Percentiles rank a stretch among this genome's conserved stretches.
These are phyloP conservation scores for Septoria linicola DNA, from an alignment of 2,329 filamentous ascomycete species.

Conservation along the genomic window DNA sequence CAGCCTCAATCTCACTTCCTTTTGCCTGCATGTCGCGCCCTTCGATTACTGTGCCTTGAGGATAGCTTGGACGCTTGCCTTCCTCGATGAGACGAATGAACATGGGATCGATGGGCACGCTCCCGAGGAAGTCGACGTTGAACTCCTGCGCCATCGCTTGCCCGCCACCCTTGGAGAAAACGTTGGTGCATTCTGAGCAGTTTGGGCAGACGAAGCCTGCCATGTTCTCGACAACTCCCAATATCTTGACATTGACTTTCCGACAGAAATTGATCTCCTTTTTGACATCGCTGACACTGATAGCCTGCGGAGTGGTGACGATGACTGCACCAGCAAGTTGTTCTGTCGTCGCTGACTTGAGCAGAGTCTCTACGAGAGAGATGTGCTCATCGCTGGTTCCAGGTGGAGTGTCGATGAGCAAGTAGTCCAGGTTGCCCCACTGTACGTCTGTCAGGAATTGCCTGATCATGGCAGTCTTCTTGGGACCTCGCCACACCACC, in stretches of 20 bases:
- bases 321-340: slow-evolving; percentile 86
- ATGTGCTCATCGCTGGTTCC: slow-evolving; percentile 98
- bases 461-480: slow-evolving; percentile 98
- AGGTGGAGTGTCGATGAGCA: slow-evolving; percentile 93
- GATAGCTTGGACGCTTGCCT: slow-evolving; percentile 64
- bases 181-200: slow-evolving; percentile 80
- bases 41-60: slow-evolving; percentile 63
- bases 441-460: slow-evolving; percentile 91
- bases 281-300: slow-evolving; percentile 87
- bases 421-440: slow-evolving; percentile 84
- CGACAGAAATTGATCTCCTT: slow-evolving; percentile 92
- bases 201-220: slow-evolving; percentile 80
- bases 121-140: slow-evolving; percentile 76
- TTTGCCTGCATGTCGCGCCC: slow-evolving; percentile 50
- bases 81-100: slow-evolving; percentile 87
- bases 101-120: slow-evolving; percentile 87
- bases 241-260: slow-evolving; percentile 74
- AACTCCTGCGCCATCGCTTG: slow-evolving; percentile 87
- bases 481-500: slow-evolving; percentile 95
- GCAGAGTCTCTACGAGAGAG: slow-evolving; percentile 73
- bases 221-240: slow-evolving; percentile 98
- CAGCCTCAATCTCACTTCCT: slow-evolving; percentile 28
- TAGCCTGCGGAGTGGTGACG: slow-evolving; percentile 93
- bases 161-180: slow-evolving; percentile 90
- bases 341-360: slow-evolving; percentile 49